Evolutionary conservation across 1,284 basidiomycete species (phyloP).

Genomic region (Rhodofomes roseus): DNA sequence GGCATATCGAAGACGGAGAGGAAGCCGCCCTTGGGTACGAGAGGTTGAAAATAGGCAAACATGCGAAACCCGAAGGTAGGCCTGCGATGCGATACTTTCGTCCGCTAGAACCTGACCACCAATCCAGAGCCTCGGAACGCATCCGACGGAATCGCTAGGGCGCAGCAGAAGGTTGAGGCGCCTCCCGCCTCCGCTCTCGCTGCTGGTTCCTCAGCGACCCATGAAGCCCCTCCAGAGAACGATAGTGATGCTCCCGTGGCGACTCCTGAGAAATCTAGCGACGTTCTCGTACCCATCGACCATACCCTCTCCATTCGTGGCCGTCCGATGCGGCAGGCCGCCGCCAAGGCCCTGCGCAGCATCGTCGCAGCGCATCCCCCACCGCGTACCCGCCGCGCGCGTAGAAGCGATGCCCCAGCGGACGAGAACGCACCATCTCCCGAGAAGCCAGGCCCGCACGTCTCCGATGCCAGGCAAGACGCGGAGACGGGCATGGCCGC

Average conservation of each 20-base stretch:
- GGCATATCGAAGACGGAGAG: not conserved
- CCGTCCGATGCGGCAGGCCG: not conserved
- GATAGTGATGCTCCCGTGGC: too few species aligned
- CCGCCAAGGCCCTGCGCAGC: not conserved
- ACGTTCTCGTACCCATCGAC: too few species aligned
- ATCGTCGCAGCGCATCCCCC: not conserved
- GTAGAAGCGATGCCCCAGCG: not conserved
- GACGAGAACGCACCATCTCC: not conserved
- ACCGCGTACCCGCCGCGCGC: not conserved
- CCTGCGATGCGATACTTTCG: too few species aligned
- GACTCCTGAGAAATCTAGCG: too few species aligned
- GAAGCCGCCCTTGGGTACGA: not conserved
- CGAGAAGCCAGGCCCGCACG: not conserved
- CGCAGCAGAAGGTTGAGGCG: too few species aligned
- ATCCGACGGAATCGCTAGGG: not conserved
- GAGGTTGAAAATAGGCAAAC: not conserved
- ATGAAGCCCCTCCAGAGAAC: too few species aligned
- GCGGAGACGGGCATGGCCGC: not conserved
- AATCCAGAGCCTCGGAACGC: not conserved
- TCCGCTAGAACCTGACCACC: not conserved
- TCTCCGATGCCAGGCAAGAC: not conserved
- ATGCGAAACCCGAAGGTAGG: not conserved
- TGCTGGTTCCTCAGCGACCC: too few species aligned
- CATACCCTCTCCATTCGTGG: not conserved
- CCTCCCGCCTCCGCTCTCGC: not conserved